These are phyloP conservation scores for Macrophomina tecta DNA, from an alignment of 2,329 filamentous ascomycete genomes.

Conservation along the genomic window DNA sequence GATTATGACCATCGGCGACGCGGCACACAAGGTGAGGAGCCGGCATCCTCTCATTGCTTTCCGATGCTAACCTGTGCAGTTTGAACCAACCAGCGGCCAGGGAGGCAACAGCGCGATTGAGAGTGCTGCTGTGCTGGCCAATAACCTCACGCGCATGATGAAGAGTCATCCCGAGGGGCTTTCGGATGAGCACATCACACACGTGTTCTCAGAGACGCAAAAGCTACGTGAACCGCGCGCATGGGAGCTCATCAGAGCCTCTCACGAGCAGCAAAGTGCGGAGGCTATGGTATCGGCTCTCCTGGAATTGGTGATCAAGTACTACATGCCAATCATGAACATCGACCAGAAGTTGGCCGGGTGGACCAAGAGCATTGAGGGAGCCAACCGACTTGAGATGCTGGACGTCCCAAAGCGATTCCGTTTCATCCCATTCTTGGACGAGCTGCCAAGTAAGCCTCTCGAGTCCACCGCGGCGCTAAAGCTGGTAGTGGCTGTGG, in stretches of 20 bases:
- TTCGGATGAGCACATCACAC: not conserved
- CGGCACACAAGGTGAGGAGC: constrained; percentile 48
- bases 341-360: not conserved
- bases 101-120: constrained; percentile 36
- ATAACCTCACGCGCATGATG: constrained; percentile 6
- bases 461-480: not conserved
- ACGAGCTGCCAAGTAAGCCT: constrained; percentile 26
- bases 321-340: constrained; percentile 12
- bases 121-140: constrained; percentile 33
- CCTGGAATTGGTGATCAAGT: constrained; percentile 21
- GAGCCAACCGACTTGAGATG: constrained; percentile 25
- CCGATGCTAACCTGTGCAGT: not conserved
- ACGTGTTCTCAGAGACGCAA: constrained; percentile 6
- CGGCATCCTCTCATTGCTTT: too few relatives aligned
- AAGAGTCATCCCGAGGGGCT: constrained; percentile 4
- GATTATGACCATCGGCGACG: constrained; percentile 50
- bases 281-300: constrained; percentile 22
- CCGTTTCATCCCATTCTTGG: constrained; percentile 13
- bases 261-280: constrained; percentile 1
- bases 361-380: not conserved
- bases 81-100: constrained; percentile 33
- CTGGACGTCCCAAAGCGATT: constrained; percentile 13
- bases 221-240: not conserved
- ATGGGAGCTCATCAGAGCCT: constrained; percentile 6
- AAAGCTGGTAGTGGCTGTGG: not conserved